Conservation (phyloP, 768 basidiomycete genomes). For the Mrakia frigida region DNA sequence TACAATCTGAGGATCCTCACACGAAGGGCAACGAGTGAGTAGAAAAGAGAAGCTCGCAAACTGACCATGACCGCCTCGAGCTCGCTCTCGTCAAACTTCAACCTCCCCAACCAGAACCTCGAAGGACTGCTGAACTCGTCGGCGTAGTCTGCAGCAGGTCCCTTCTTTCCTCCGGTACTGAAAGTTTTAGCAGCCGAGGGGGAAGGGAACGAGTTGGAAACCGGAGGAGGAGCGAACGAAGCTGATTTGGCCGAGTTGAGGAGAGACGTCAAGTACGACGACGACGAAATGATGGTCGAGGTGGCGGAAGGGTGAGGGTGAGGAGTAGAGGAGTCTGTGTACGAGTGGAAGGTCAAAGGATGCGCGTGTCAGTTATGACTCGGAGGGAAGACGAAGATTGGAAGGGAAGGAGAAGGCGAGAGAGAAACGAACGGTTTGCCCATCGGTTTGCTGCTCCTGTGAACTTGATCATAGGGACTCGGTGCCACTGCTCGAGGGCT, state of each 20-base stretch:
- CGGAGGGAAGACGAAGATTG: not conserved
- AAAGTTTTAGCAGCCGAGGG: not conserved
- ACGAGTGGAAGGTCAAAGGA: not conserved
- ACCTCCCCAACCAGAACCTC: conserved; percentile 7
- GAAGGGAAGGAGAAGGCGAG: not conserved
- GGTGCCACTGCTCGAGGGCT: not conserved
- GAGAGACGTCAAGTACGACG: not conserved
- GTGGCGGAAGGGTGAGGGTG: not conserved
- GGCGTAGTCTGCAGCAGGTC: not conserved
- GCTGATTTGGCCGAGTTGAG: not conserved
- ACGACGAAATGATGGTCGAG: not conserved
- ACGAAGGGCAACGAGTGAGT: too few species aligned
- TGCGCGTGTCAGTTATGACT: not conserved
- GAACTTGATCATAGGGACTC: not conserved
- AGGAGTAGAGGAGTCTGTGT: not conserved
- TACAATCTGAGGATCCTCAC: too few species aligned
- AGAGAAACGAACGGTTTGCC: not conserved
- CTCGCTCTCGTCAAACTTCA: conserved; percentile 7
- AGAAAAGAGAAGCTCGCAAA: not conserved
- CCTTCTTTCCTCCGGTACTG: not conserved
- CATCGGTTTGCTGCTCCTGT: not conserved
- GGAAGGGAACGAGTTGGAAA: not conserved
- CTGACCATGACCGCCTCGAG: conserved; percentile 16
- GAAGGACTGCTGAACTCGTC: not conserved
- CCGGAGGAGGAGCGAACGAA: not conserved